Percentiles rank a stretch among this genome's conserved stretches.
Evolutionary conservation across 2,329 filamentous ascomycete genomes (phyloP).

Genomic region (Fusarium longipes): DNA sequence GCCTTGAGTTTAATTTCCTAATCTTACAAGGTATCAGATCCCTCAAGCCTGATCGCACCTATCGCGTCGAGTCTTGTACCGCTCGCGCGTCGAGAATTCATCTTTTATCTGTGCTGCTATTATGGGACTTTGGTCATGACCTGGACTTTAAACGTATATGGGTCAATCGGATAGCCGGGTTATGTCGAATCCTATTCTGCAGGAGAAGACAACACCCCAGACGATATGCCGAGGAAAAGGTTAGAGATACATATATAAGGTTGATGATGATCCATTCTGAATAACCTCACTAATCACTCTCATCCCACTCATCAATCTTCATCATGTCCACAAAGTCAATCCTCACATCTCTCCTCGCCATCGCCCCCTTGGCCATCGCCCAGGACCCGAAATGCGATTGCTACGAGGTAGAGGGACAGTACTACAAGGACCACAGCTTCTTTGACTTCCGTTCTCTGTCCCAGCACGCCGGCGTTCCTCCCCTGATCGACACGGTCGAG

Average conservation of each 20-base stretch:
- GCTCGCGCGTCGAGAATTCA: neutral
- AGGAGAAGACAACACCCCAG: neutral
- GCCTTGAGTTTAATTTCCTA: conserved; percentile 21
- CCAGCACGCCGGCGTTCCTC: conserved; percentile 47
- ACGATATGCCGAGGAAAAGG: neutral
- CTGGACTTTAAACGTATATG: neutral
- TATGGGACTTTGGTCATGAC: neutral
- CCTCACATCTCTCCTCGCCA: conserved; percentile 39
- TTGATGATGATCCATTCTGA: neutral
- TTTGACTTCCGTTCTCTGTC: conserved; percentile 49
- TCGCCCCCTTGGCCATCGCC: conserved; percentile 35
- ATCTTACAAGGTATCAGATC: conserved; percentile 22
- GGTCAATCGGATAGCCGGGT: conserved; percentile 4
- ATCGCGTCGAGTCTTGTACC: neutral
- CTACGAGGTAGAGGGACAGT: conserved; percentile 46
- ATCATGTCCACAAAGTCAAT: conserved; percentile 41
- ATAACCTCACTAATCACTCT: neutral
- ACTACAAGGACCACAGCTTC: conserved; percentile 45
- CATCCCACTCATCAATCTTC: neutral
- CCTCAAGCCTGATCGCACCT: conserved; percentile 3
- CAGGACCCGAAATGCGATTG: conserved; percentile 47
- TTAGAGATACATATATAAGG: conserved; percentile 3
- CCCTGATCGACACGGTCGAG: conserved; percentile 45
- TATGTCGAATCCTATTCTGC: neutral
- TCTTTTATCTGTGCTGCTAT: neutral